These are phyloP conservation scores for Russula griseocarnosa DNA, from an alignment of 768 basidiomycete species.

Conservation along the genomic window DNA sequence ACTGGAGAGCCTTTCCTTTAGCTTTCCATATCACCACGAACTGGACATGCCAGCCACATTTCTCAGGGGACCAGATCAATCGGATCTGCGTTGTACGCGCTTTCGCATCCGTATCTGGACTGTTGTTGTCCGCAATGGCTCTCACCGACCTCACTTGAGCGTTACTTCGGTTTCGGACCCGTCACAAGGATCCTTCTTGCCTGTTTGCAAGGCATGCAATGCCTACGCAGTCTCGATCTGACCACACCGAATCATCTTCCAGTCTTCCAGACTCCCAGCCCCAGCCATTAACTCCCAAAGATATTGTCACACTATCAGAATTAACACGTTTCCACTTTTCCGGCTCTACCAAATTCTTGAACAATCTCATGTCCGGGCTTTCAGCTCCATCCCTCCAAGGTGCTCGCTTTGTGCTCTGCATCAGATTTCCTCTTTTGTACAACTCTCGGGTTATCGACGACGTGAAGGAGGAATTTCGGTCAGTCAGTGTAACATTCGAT, in stretches of 20 bases:
- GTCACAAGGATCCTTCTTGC: not conserved
- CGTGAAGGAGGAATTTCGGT: not conserved
- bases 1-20: slow-evolving; percentile 4
- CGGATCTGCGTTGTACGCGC: not conserved
- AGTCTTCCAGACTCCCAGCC: not conserved
- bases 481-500: not conserved
- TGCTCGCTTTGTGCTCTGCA: not conserved
- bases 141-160: not conserved
- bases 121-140: slow-evolving; percentile 7
- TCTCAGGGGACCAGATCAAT: not conserved
- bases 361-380: not conserved
- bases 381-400: slow-evolving; percentile 2
- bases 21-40: rapidly evolving
- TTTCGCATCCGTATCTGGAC: not conserved
- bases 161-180: too few relatives aligned
- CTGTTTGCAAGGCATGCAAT: not conserved
- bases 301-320: not conserved
- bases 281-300: not conserved
- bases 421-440: not conserved
- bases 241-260: not conserved
- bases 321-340: not conserved
- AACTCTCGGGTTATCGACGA: not conserved
- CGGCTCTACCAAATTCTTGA: not conserved
- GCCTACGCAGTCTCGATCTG: not conserved
- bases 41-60: not conserved